A percentile compares a stretch with the other conserved stretches of the same genome.
These are phyloP conservation scores for Venturiaceae sp. DNA, from an alignment of 2,329 filamentous ascomycete genomes.

Conservation along the genomic window DNA sequence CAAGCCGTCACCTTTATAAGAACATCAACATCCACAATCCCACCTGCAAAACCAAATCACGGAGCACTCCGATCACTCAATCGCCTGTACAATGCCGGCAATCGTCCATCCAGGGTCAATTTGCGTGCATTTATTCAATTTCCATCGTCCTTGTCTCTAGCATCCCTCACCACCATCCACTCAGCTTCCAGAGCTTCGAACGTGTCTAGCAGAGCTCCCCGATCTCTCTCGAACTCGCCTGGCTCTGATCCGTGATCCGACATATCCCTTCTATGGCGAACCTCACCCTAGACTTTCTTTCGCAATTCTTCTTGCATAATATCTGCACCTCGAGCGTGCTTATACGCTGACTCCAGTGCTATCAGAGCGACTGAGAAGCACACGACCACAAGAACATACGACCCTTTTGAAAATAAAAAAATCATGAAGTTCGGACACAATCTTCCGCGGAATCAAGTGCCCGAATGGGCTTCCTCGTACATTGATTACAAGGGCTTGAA, in stretches of 20 bases:
- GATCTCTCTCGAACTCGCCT: not conserved
- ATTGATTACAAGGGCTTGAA: conserved; percentile 90
- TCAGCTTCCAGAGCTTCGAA: not conserved
- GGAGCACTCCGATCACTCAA: not conserved
- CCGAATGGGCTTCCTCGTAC: conserved; percentile 75
- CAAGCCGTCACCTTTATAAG: not conserved
- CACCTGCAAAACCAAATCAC: not conserved
- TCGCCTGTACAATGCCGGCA: not conserved
- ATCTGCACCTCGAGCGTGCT: not conserved
- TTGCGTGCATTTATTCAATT: not conserved
- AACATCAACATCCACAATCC: not conserved
- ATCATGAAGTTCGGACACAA: conserved; percentile 41
- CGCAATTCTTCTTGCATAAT: not conserved
- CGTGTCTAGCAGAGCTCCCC: not conserved
- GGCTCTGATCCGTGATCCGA: not conserved
- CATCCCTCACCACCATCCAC: not conserved
- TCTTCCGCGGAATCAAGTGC: conserved; percentile 72
- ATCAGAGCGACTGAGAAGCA: not conserved
- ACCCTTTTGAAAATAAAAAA: not conserved
- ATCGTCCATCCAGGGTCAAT: not conserved
- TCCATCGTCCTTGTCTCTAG: not conserved
- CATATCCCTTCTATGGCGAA: not conserved
- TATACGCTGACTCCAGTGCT: not conserved
- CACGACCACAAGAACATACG: not conserved
- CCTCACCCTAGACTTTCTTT: not conserved